Evolutionary conservation across 2,329 filamentous ascomycete genomes (phyloP).

Genomic region (Cephalotrichum gorgonifer): DNA sequence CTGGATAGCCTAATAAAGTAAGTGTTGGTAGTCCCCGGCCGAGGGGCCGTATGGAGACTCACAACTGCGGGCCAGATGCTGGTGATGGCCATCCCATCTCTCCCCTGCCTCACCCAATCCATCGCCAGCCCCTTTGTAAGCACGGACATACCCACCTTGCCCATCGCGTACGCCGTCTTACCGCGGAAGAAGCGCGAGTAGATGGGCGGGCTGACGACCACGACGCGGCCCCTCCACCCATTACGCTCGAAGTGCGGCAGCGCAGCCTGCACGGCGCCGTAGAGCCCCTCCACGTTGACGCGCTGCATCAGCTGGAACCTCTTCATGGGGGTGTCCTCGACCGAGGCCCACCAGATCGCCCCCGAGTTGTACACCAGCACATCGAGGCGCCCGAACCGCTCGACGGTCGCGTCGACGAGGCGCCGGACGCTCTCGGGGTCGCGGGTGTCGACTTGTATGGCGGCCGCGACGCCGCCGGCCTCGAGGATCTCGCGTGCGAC

Average conservation of each 20-base stretch:
- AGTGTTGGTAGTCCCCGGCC: neutral
- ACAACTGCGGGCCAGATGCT: slow-evolving; percentile 75
- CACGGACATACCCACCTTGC: slow-evolving; percentile 74
- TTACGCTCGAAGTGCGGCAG: slow-evolving; percentile 51
- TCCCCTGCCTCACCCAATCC: slow-evolving; percentile 62
- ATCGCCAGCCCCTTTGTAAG: slow-evolving; percentile 72
- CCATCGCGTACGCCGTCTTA: slow-evolving; percentile 74
- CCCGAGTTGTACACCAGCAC: slow-evolving; percentile 75
- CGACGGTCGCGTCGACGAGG: slow-evolving; percentile 49
- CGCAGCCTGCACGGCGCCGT: slow-evolving; percentile 57
- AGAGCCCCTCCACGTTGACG: slow-evolving; percentile 67
- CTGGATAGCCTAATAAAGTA: slow-evolving; percentile 44
- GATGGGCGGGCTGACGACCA: slow-evolving; percentile 76
- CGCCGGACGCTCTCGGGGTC: slow-evolving; percentile 47
- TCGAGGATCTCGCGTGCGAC: slow-evolving; percentile 64
- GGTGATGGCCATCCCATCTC: slow-evolving; percentile 62
- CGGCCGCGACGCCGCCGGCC: slow-evolving; percentile 51
- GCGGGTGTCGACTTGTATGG: slow-evolving; percentile 62
- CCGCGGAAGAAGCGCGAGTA: slow-evolving; percentile 78
- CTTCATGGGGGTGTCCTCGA: slow-evolving; percentile 62
- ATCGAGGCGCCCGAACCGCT: slow-evolving; percentile 55
- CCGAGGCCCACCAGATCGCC: slow-evolving; percentile 74
- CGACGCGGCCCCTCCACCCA: slow-evolving; percentile 46
- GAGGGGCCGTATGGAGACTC: slow-evolving; percentile 17
- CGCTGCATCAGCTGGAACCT: slow-evolving; percentile 71